Base-by-base conservation (phyloP, 2,329 filamentous ascomycete genomes). In the Septoria linicola region DNA sequence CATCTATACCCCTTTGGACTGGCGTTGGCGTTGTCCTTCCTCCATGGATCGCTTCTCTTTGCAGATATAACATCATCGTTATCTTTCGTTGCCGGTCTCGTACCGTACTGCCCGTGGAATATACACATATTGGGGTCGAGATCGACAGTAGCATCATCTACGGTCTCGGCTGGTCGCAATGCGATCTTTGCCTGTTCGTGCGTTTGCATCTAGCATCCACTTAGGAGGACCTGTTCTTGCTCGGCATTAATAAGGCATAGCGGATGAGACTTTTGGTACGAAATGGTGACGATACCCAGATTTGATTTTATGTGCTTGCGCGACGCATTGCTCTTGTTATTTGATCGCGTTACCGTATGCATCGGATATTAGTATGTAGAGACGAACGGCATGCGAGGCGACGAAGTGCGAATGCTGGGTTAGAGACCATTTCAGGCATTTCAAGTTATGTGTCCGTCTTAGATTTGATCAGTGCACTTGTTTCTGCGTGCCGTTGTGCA, bases 261-360 rank as follows among this genome's bases (percentile, higher is more conserved):
- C 54, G 52, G 43, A 42, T 45, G 42, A 43, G 43, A 47, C 25
- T 42, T 48, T 49, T 20, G 14, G 36, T 51, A 10, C 36, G 41
- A 37, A 39, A 31, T 49, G 54, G 53, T 55, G 54, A 57, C 54
- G 54, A 57, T 57, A 57, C 54, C 54, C 54, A 53, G 54, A 57
- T 57, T n/a, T 53, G 50, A 25, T 54, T 57, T 53, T 39, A 20
- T 19, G 6, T 39, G 6, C 20, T 39, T 23, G 17, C 36, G 36
- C 36, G 10, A 27, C 10, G 23, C 23, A 27, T 27, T 10, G 10
- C 10, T 27, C 10, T 27, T 10, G 23, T 10, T 27, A 10, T 27
- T 27, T 27, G 23, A 5, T 27, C 10, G 23, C 23, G 23, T 27
- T 27, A 10, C 10, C 10, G 23, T 10, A 27, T 27, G 10, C 5